Conservation (phyloP, 2,329 filamentous ascomycete genomes). For the Paraconiothyrium brasiliense region DNA sequence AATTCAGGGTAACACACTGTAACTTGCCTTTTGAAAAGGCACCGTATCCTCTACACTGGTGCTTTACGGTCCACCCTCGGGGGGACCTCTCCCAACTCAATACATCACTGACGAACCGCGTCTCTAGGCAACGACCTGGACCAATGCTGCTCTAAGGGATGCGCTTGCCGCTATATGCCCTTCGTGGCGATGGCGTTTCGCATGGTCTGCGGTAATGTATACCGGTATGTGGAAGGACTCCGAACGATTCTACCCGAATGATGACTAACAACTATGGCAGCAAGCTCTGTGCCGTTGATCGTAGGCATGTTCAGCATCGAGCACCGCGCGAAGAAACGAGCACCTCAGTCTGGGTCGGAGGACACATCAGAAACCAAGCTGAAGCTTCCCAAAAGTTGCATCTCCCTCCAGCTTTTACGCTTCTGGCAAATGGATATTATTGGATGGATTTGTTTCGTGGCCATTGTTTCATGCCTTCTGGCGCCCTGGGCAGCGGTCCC, state of each 20-base stretch:
- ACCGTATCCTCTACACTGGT: neutral
- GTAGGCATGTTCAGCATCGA: neutral
- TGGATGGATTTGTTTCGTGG: slow-evolving; percentile 1
- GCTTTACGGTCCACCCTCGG: no score
- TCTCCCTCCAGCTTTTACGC: neutral
- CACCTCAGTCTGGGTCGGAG: neutral
- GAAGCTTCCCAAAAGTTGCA: neutral
- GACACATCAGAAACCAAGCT: neutral
- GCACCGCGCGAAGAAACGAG: slow-evolving; percentile 1
- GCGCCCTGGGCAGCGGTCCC: slow-evolving; percentile 5
- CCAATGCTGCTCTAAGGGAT: neutral
- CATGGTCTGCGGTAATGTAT: neutral
- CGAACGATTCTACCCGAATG: neutral
- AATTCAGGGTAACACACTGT: no score
- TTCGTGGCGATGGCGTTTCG: neutral
- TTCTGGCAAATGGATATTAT: slow-evolving; percentile 6
- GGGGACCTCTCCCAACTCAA: neutral
- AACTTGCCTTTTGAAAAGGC: no score
- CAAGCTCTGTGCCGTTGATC: neutral
- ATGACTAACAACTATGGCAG: neutral
- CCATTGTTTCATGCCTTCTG: neutral
- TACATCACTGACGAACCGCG: neutral
- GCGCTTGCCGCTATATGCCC: neutral
- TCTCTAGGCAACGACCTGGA: slow-evolving; percentile 4
- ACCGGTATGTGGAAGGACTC: neutral